Evolutionary conservation across 176 grass and related monocot species (phyloP).

Genomic region (Hordeum marinum): DNA sequence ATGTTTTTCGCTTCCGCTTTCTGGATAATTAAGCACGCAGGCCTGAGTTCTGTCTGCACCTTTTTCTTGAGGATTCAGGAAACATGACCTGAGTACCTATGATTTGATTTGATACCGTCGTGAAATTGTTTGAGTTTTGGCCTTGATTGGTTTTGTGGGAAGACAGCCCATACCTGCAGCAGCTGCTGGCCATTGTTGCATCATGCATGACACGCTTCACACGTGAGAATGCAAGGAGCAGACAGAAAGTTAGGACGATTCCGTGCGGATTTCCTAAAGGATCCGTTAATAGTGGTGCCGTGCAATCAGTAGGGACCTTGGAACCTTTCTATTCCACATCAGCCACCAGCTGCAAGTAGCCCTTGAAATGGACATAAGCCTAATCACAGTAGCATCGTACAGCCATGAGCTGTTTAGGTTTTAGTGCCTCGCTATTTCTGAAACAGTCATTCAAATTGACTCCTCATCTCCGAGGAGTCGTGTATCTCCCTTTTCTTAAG

Average conservation of each 20-base stretch:
- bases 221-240: background rate
- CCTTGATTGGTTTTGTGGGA: background rate
- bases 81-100: background rate
- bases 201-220: background rate
- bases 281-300: background rate
- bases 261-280: background rate
- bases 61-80: background rate
- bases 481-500: no score
- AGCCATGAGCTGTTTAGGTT: background rate
- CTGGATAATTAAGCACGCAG: background rate
- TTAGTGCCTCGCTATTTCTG: background rate
- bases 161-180: background rate
- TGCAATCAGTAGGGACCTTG: background rate
- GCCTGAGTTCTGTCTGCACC: no score
- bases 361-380: constrained; percentile 25
- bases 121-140: background rate
- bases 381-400: background rate
- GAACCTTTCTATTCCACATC: background rate
- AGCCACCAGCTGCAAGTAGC: background rate
- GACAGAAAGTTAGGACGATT: background rate
- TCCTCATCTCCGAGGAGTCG: no score
- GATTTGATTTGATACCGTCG: background rate
- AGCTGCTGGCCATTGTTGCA: background rate
- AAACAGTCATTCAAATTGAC: no score
- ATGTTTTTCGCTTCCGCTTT: background rate